Conservation (phyloP, 768 basidiomycete species). For the Calocybe cyanea region DNA sequence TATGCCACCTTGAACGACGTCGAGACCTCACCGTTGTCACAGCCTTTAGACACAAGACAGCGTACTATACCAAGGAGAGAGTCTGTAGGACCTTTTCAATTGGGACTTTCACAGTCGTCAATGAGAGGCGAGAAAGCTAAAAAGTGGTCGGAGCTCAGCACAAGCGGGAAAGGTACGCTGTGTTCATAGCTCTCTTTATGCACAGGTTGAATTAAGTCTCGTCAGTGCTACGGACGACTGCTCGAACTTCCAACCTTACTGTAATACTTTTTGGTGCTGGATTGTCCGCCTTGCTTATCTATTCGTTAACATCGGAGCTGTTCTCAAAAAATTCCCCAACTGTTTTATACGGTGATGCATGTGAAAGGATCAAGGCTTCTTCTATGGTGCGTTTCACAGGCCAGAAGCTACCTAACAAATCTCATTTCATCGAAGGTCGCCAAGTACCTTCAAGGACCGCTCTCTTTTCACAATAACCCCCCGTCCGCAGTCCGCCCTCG, state of each 20-base stretch:
- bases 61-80: constrained; percentile 44
- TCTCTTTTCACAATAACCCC: constrained; percentile 79
- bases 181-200: constrained; percentile 1
- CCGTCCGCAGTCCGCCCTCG: constrained; percentile 73
- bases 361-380: constrained; percentile 48
- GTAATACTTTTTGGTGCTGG: constrained; percentile 78
- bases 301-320: constrained; percentile 77
- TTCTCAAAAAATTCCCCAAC: constrained; percentile 89
- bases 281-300: constrained; percentile 69
- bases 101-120: constrained; percentile 61
- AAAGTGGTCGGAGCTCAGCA: constrained; percentile 78
- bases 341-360: constrained; percentile 65
- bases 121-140: constrained; percentile 52
- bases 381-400: constrained; percentile 33
- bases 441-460: constrained; percentile 62
- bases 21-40: constrained; percentile 51
- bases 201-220: background rate
- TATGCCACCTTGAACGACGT: constrained; percentile 49
- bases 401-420: background rate
- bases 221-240: constrained; percentile 46
- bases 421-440: constrained; percentile 45
- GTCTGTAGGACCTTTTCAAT: constrained; percentile 72
- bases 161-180: constrained; percentile 68
- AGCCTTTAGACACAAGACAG: constrained; percentile 60
- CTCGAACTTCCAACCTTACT: constrained; percentile 44